phyloP scores from a whole-genome alignment of 2,329 filamentous ascomycete genomes.

The Diaporthe sp. region DNA sequence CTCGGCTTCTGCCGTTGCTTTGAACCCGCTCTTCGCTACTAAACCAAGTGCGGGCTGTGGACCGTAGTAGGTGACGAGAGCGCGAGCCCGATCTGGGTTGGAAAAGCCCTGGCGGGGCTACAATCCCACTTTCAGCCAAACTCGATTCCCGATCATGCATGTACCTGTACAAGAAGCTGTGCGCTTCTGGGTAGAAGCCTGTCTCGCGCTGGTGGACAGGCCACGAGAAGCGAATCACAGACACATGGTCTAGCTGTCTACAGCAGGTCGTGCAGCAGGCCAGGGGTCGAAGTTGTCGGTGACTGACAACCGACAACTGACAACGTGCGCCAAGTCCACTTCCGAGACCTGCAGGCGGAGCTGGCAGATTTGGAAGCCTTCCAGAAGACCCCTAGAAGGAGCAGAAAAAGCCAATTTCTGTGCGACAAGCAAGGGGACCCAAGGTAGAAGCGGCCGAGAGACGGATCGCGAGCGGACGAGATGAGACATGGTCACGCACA shows the following conservation, averaged over 20 bases:
- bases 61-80: background rate
- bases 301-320: constrained; percentile 16
- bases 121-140: constrained; percentile 3
- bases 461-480: constrained; percentile 8
- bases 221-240: constrained; percentile 22
- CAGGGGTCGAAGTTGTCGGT: background rate
- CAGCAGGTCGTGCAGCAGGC: constrained; percentile 9
- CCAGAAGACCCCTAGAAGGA: constrained; percentile 36
- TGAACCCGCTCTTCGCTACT: background rate
- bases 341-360: constrained; percentile 20
- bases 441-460: background rate
- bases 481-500: constrained; percentile 34
- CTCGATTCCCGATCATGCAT: background rate
- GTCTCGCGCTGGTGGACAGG: background rate
- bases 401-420: constrained; percentile 20
- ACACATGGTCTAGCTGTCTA: background rate
- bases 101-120: constrained; percentile 8
- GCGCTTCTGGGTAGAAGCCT: background rate
- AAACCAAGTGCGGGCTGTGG: background rate
- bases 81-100: constrained; percentile 1
- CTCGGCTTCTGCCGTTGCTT: constrained; percentile 22
- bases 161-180: background rate
- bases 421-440: constrained; percentile 36
- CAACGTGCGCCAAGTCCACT: constrained; percentile 27
- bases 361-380: constrained; percentile 31